A percentile compares a stretch with the other conserved stretches of the same genome.
Conservation (phyloP, 768 basidiomycete species). For the Pleurotus salmoneostramineus region DNA sequence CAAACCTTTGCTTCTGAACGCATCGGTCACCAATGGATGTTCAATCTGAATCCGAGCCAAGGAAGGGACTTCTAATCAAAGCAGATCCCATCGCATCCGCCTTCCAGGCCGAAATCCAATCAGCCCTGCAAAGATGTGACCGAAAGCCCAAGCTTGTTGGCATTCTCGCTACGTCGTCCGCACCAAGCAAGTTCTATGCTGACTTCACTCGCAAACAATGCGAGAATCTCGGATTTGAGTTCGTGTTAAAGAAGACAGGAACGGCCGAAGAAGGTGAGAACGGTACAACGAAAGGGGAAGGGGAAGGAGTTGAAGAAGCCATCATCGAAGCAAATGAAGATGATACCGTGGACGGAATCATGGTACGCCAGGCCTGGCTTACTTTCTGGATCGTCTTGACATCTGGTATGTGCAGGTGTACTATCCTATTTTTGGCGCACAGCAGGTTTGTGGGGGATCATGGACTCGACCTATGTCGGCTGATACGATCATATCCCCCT, state of each 20-base stretch:
- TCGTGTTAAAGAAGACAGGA: slow-evolving; percentile 73
- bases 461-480: background rate
- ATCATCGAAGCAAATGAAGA: slow-evolving; percentile 96
- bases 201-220: slow-evolving; percentile 93
- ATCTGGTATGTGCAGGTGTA: slow-evolving; percentile 61
- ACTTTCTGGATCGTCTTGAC: background rate
- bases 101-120: slow-evolving; percentile 68
- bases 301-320: slow-evolving; percentile 92
- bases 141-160: slow-evolving; percentile 78
- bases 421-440: slow-evolving; percentile 91
- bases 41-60: slow-evolving; percentile 12
- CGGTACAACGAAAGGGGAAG: slow-evolving; percentile 50
- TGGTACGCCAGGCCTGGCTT: slow-evolving; percentile 53
- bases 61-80: slow-evolving; percentile 76
- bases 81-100: slow-evolving; percentile 71
- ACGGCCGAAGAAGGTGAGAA: slow-evolving; percentile 36
- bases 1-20: too few species aligned
- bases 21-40: background rate
- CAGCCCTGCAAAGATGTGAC: slow-evolving; percentile 28
- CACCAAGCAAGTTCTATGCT: slow-evolving; percentile 78
- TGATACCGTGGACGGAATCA: slow-evolving; percentile 81
- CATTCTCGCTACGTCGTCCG: slow-evolving; percentile 81
- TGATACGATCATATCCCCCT: background rate
- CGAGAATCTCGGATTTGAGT: slow-evolving; percentile 81
- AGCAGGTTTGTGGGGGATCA: slow-evolving; percentile 55